Percentiles rank a stretch among this genome's conserved stretches.
phyloP scores from a whole-genome alignment of 2,329 filamentous ascomycete species.

The Aspergillus sp. region DNA sequence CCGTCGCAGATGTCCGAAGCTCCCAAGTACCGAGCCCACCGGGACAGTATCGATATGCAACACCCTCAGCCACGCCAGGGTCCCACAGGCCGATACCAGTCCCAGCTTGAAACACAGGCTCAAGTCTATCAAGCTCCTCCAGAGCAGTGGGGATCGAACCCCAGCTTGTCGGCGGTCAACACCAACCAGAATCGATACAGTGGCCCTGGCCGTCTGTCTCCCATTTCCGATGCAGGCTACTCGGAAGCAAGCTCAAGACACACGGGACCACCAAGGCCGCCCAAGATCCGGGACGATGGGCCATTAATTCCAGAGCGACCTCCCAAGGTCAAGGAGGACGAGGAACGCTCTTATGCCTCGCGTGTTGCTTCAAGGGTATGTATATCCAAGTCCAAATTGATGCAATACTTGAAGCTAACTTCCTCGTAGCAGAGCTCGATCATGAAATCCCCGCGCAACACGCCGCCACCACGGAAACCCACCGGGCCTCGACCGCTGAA shows the following conservation, averaged over 20 bases:
- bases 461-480: conserved; percentile 38
- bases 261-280: conserved; percentile 45
- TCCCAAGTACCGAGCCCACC: conserved; percentile 62
- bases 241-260: conserved; percentile 38
- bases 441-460: conserved; percentile 27
- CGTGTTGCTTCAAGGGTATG: conserved; percentile 36
- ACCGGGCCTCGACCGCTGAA: conserved; percentile 45
- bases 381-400: neutral
- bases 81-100: conserved; percentile 58
- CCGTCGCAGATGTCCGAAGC: conserved; percentile 54
- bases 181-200: conserved; percentile 30
- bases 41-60: conserved; percentile 59
- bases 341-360: conserved; percentile 34
- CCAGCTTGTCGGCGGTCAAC: conserved; percentile 32
- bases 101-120: conserved; percentile 57
- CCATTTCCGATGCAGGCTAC: conserved; percentile 43
- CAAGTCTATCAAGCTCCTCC: conserved; percentile 47
- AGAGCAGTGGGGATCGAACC: conserved; percentile 43
- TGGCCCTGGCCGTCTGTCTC: conserved; percentile 37
- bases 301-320: conserved; percentile 53
- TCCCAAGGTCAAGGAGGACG: conserved; percentile 33
- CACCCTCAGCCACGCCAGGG: conserved; percentile 62
- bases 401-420: too few species aligned
- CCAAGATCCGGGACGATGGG: conserved; percentile 53
- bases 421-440: conserved; percentile 20